Evolutionary conservation across 1,284 basidiomycete genomes (phyloP).

Genomic region (Cutaneotrichosporon spelunceum): DNA sequence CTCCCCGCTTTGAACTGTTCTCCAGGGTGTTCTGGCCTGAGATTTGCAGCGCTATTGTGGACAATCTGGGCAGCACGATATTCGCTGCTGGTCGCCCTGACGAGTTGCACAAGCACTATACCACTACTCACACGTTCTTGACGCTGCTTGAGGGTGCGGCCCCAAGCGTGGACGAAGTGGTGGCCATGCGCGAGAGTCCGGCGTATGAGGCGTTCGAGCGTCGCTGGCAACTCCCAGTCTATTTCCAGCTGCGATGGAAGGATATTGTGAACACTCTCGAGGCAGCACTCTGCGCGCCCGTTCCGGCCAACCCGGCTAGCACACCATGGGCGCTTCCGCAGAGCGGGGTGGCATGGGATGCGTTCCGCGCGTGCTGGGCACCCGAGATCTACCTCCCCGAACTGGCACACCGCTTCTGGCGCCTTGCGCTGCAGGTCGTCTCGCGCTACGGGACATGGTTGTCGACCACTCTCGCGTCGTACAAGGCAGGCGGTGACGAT

Average conservation of each 20-base stretch:
- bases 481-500: slow-evolving; percentile 51
- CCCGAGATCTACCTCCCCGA: slow-evolving; percentile 77
- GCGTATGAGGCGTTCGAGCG: slow-evolving; percentile 70
- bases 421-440: slow-evolving; percentile 76
- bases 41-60: slow-evolving; percentile 70
- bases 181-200: slow-evolving; percentile 67
- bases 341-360: slow-evolving; percentile 66
- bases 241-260: slow-evolving; percentile 97
- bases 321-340: slow-evolving; percentile 54
- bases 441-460: slow-evolving; percentile 75
- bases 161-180: slow-evolving; percentile 67
- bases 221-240: slow-evolving; percentile 93
- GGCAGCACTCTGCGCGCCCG: slow-evolving; percentile 55
- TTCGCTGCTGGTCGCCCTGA: slow-evolving; percentile 88
- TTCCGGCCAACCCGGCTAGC: not conserved
- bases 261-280: slow-evolving; percentile 79
- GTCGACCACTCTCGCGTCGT: slow-evolving; percentile 48
- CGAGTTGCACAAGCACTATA: slow-evolving; percentile 77
- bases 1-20: slow-evolving; percentile 70
- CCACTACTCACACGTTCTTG: slow-evolving; percentile 79
- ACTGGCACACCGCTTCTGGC: slow-evolving; percentile 79
- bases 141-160: slow-evolving; percentile 75
- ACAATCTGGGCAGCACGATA: slow-evolving; percentile 73
- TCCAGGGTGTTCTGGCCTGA: slow-evolving; percentile 85
- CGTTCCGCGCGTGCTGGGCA: slow-evolving; percentile 76